phyloP scores from a whole-genome alignment of 2,329 filamentous ascomycete species.

The Ascocoryne sarcoides region DNA sequence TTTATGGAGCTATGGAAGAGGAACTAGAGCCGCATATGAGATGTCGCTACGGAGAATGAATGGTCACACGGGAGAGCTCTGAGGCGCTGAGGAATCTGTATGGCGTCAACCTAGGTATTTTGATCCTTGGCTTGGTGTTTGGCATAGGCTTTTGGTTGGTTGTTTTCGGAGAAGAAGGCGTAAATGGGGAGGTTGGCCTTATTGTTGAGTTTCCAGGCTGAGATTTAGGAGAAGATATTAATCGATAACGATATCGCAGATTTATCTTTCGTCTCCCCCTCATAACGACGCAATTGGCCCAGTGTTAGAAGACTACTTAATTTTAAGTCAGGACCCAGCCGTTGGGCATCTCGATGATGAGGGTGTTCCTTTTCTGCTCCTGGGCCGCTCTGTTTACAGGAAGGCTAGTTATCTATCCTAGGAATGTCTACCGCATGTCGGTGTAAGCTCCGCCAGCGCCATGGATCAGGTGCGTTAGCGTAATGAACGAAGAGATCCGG shows the following conservation, averaged over 20 bases:
- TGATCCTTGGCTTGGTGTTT: slow-evolving; percentile 21
- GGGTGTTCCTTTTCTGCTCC: slow-evolving; percentile 20
- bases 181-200: slow-evolving; percentile 27
- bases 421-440: no score
- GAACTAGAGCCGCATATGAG: slow-evolving; percentile 26
- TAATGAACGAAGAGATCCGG: no score
- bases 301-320: slow-evolving; percentile 28
- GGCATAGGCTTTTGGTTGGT: slow-evolving; percentile 21
- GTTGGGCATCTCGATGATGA: slow-evolving; percentile 23
- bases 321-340: slow-evolving; percentile 28
- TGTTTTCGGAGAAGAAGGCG: slow-evolving; percentile 24
- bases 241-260: slow-evolving; percentile 27
- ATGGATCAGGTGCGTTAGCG: no score
- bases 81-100: slow-evolving; percentile 29
- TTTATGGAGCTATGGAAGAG: slow-evolving; percentile 26
- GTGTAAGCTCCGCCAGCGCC: no score
- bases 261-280: slow-evolving; percentile 25
- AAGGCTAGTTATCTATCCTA: no score
- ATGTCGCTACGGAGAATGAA: slow-evolving; percentile 24
- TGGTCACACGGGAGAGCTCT: slow-evolving; percentile 27
- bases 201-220: neutral
- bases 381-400: slow-evolving; percentile 2
- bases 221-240: no score
- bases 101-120: slow-evolving; percentile 22
- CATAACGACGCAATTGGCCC: slow-evolving; percentile 25